phyloP scores from a whole-genome alignment of 805 yeast species.

The Candida stauntonica region DNA sequence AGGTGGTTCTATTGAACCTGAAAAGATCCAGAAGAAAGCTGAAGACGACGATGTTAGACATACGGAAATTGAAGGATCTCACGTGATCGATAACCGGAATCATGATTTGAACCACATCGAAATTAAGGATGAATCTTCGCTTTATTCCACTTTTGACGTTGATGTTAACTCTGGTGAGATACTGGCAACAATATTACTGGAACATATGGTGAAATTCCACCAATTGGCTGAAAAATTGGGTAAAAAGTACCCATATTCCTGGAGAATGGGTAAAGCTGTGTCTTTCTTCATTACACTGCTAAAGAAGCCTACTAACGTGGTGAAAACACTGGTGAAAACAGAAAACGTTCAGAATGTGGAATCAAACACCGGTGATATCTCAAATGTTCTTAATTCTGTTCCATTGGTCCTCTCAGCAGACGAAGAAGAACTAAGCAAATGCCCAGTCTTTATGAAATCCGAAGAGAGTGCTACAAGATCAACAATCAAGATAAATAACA shows the following conservation, averaged over 20 bases:
- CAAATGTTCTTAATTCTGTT: slow-evolving; percentile 22
- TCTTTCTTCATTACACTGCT: slow-evolving; percentile 38
- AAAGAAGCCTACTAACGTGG: slow-evolving; percentile 28
- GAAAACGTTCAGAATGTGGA: slow-evolving; percentile 21
- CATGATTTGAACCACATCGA: slow-evolving; percentile 10
- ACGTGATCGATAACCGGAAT: too few species aligned
- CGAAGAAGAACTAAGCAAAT: slow-evolving; percentile 18
- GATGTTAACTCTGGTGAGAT: slow-evolving; percentile 35
- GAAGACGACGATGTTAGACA: slow-evolving; percentile 7
- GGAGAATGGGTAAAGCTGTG: slow-evolving; percentile 60
- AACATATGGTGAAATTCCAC: slow-evolving; percentile 40
- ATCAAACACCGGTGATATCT: slow-evolving; percentile 21
- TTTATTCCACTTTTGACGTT: slow-evolving; percentile 29
- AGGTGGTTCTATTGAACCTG: slow-evolving; percentile 4
- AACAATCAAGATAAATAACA: neutral
- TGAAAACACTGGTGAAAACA: slow-evolving; percentile 22
- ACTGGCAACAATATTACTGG: slow-evolving; percentile 33
- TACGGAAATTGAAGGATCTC: neutral
- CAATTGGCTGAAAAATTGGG: slow-evolving; percentile 43
- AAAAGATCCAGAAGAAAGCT: slow-evolving; percentile 28
- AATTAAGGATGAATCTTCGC: slow-evolving; percentile 22
- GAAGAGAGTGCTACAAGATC: slow-evolving; percentile 15
- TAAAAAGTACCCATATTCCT: slow-evolving; percentile 58
- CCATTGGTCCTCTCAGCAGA: slow-evolving; percentile 21
- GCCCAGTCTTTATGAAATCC: slow-evolving; percentile 12